A percentile compares a stretch with the other conserved stretches of the same genome.
phyloP scores from a whole-genome alignment of 768 basidiomycete species.

The Crassisporium funariophilum region DNA sequence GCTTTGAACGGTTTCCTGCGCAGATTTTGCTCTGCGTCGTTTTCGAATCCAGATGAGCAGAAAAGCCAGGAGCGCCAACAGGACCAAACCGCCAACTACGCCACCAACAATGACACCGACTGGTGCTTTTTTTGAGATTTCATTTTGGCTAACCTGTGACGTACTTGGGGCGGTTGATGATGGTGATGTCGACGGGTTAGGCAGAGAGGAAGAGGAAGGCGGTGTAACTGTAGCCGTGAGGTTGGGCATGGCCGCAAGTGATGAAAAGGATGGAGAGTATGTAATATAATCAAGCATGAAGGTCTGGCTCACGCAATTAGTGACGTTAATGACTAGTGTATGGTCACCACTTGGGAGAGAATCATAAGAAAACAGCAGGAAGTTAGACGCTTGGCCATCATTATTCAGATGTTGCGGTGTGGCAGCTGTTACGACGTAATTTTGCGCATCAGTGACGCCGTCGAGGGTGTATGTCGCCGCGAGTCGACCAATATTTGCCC shows the following conservation, averaged over 20 bases:
- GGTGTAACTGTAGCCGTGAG: slow-evolving; percentile 2
- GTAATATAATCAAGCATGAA: slow-evolving; percentile 30
- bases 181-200: background rate
- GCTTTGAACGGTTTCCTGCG: no score
- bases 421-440: slow-evolving; percentile 18
- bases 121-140: slow-evolving; percentile 1
- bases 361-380: slow-evolving; percentile 20
- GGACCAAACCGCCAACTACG: slow-evolving; percentile 8
- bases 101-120: slow-evolving; percentile 18
- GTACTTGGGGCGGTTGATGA: background rate
- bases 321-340: slow-evolving; percentile 24
- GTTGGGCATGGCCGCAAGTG: slow-evolving; percentile 13
- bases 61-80: slow-evolving; percentile 5
- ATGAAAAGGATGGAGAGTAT: slow-evolving; percentile 27
- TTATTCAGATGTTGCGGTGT: slow-evolving; percentile 15
- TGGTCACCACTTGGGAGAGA: slow-evolving; percentile 20
- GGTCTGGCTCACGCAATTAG: slow-evolving; percentile 14
- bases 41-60: slow-evolving; percentile 7
- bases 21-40: background rate
- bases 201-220: slow-evolving; percentile 1
- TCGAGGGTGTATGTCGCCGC: slow-evolving; percentile 27
- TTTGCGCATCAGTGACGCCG: slow-evolving; percentile 13
- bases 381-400: slow-evolving; percentile 24
- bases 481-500: slow-evolving; percentile 22
- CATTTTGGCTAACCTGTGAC: background rate